Base-by-base conservation (phyloP, 2,329 filamentous ascomycete genomes). In the Colletotrichum acutatum region DNA sequence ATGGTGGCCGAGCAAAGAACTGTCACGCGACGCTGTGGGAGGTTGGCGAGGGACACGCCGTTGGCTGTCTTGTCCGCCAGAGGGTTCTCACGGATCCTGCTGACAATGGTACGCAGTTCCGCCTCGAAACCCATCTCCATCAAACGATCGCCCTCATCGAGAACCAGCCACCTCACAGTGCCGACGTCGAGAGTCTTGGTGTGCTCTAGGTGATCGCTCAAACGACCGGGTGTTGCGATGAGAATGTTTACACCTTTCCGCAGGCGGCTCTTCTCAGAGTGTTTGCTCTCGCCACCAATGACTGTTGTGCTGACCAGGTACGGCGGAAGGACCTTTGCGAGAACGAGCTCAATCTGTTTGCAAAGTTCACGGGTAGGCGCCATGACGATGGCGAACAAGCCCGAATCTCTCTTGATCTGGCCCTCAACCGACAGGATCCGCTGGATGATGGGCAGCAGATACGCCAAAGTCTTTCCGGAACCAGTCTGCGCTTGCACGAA, bases 51-150 rank as follows among this genome's bases (percentile, higher is more conserved):
- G 2, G 85, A 82, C 4, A 88, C 84, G 5, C 88, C 87, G 64
- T 91, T 90, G 49, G 89, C 88, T 34, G 90, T 90, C 68, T 88
- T 89, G 68, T 89, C 88, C 49, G 88, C 86, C 24, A 93, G 81
- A 34, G 86, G 83, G 68, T 92, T 88, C 57, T 91, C 84, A 74
- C 95, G 92, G 68, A 98, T 90, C 74, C 93, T 93, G 68, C 90
- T 88, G 19, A 99, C 93, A 75, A 98, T 96, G 74, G 92, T 93
- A 79, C 94, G 93, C 72, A 99, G 90, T 78, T 98, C 96, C 66
- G 98, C 92, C 82, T 98, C 97, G 77, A 99, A 99, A 0, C 97
- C 97, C 78, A 98, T 89, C 80, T 99, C 97, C 96, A 99, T 98
- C 80, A 99, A 86, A n/a, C 97, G 90, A 86, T 99, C 97, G 34